Evolutionary conservation across 495 filamentous ascomycete genomes (phyloP).

Genomic region (Podospora pseudopauciseta): DNA sequence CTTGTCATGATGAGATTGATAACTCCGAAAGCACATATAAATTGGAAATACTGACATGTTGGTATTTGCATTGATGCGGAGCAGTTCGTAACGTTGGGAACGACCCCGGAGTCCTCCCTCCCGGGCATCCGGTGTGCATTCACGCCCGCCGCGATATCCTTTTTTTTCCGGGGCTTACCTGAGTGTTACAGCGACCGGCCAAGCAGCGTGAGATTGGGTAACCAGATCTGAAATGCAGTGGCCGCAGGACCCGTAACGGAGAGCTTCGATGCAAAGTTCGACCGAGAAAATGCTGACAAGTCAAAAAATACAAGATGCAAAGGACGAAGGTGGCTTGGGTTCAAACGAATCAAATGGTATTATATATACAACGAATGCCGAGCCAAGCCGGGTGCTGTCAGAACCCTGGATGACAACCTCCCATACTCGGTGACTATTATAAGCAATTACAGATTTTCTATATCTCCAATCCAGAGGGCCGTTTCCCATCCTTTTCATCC

Average conservation of each 20-base stretch:
- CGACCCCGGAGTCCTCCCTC: background rate
- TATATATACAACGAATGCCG: conserved; percentile 11
- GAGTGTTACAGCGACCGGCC: background rate
- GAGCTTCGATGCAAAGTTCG: background rate
- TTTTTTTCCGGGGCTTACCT: background rate
- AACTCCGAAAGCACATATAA: background rate
- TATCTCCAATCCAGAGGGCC: conserved; percentile 10
- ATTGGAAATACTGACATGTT: background rate
- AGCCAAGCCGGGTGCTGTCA: conserved; percentile 1
- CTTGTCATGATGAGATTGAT: background rate
- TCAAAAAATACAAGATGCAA: background rate
- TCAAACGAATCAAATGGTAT: conserved; percentile 1
- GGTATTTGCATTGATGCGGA: background rate
- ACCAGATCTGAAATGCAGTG: background rate
- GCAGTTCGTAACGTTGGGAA: background rate
- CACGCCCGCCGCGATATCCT: background rate
- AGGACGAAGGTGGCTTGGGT: background rate
- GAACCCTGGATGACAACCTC: conserved; percentile 4
- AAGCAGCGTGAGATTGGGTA: background rate
- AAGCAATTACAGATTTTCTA: conserved; percentile 8
- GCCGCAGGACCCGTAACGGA: background rate
- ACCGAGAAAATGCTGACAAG: background rate
- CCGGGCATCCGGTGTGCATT: background rate
- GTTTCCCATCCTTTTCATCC: conserved; percentile 16
- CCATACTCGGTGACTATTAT: conserved; percentile 20